Evolutionary conservation across 2,329 filamentous ascomycete species (phyloP).

Genomic region (Pezicula rhizophila): DNA sequence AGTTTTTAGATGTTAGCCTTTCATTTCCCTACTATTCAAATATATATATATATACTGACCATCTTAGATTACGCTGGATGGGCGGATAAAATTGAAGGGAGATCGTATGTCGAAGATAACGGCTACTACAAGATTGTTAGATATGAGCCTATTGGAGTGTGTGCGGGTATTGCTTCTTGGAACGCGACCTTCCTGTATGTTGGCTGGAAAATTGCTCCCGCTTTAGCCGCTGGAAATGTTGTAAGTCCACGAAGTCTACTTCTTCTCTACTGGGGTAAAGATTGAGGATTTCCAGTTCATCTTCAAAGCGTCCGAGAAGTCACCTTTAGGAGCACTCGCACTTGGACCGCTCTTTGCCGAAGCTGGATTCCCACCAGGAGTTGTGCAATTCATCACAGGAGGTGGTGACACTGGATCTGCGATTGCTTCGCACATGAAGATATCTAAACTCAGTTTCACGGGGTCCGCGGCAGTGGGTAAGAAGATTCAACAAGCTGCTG

Average conservation of each 20-base stretch:
- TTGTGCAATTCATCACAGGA: slow-evolving; percentile 32
- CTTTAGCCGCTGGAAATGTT: slow-evolving; percentile 51
- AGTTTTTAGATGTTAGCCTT: slow-evolving; percentile 13
- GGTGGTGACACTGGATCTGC: slow-evolving; percentile 32
- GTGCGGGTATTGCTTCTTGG: slow-evolving; percentile 51
- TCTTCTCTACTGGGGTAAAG: no score
- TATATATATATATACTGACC: no score
- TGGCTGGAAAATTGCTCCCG: slow-evolving; percentile 51
- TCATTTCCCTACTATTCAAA: no score
- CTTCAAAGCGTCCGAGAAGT: slow-evolving; percentile 57
- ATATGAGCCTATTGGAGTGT: slow-evolving; percentile 37
- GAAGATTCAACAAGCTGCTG: slow-evolving; percentile 32
- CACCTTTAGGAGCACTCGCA: slow-evolving; percentile 48
- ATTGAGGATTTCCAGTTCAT: slow-evolving; percentile 32
- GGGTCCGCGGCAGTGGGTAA: slow-evolving; percentile 31
- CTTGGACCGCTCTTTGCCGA: slow-evolving; percentile 26
- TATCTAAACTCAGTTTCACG: slow-evolving; percentile 35
- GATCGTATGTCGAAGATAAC: slow-evolving; percentile 34
- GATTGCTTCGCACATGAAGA: slow-evolving; percentile 30
- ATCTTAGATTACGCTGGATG: slow-evolving; percentile 29
- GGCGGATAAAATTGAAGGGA: slow-evolving; percentile 33
- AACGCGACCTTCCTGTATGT: slow-evolving; percentile 44
- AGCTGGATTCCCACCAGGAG: slow-evolving; percentile 29
- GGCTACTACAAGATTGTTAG: slow-evolving; percentile 34
- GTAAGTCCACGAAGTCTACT: slow-evolving; percentile 1